Conservation (phyloP, 805 yeast species). For the Candida hispaniensis region DNA sequence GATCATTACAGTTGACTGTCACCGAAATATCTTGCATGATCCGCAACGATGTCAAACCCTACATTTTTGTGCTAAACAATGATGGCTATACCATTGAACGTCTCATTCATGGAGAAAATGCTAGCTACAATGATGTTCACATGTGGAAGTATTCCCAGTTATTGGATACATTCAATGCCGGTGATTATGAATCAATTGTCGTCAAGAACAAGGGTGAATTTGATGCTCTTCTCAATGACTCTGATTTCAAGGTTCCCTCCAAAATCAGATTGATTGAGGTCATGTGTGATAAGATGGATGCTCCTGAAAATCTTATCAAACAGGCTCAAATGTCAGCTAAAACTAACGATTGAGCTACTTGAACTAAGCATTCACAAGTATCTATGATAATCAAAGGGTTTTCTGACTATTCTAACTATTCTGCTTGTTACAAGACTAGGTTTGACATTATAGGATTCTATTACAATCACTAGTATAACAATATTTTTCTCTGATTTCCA, state of each 20-base stretch:
- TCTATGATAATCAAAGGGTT: too few species aligned
- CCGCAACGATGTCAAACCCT: conserved; percentile 44
- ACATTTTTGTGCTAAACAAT: conserved; percentile 49
- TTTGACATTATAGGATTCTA: too few species aligned
- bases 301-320: conserved; percentile 49
- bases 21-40: conserved; percentile 54
- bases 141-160: conserved; percentile 46
- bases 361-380: too few species aligned
- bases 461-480: too few species aligned
- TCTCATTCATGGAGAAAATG: conserved; percentile 45
- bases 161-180: conserved; percentile 46
- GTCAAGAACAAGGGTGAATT: conserved; percentile 42
- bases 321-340: conserved; percentile 55
- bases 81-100: conserved; percentile 60
- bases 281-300: conserved; percentile 49
- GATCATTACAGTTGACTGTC: conserved; percentile 56
- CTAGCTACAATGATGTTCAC: conserved; percentile 50
- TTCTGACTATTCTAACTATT: too few species aligned
- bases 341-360: conserved; percentile 31
- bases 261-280: conserved; percentile 47
- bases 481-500: too few species aligned
- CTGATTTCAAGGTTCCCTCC: conserved; percentile 33
- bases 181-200: conserved; percentile 32
- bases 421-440: too few species aligned
- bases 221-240: conserved; percentile 33